Evolutionary conservation across 164 flowering plant genomes (phyloP), one percentile per base, ranked within the genome.

Genomic region (Tetracentron sinense): DNA sequence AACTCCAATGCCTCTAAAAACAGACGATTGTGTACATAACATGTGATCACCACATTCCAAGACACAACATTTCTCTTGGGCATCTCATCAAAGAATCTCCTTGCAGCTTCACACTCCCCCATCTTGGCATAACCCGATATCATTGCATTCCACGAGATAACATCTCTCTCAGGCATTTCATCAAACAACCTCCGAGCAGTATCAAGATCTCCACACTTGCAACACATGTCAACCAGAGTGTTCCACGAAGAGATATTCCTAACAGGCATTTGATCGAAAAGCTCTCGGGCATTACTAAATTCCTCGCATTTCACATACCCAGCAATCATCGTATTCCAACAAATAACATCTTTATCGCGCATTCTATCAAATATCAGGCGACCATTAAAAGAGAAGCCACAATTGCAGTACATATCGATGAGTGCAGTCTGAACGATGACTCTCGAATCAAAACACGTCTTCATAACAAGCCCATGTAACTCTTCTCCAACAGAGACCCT

Each of bases 321-420:
- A 27, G 69, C 58, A n/a, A 75, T 60, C 72, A 75, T 70, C 14
- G 74, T 70, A 35, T 71, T 70, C 78, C 78, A 75, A 52, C 74
- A 71, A 42, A 75, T 67, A n/a, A 67, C 68, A 75, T 75, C 74
- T 60, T 58, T 60, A 1, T 70, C 74, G 7, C 0, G 4, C 25
- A 64, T 56, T 51, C 66, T 31, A 63, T 74, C 74, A 52, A 75
- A 75, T 28, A 67, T 33, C 3, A 47, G 19, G 30, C 74, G 56
- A 23, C 52, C 74, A 27, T 3, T 19, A 19, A 21, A 31, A 8
- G 52, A 30, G 16, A 48, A 52, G 10, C 74, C 78, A 57, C 69
- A 70, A 42, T 20, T 33, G 48, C 68, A 63, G 22, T 75, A 75
- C 63, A 67, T 59, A 51, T 75, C 72, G 14, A 75, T 67, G 17